Conservation (phyloP, 441 rosid species). For the Gossypium davidsonii region DNA sequence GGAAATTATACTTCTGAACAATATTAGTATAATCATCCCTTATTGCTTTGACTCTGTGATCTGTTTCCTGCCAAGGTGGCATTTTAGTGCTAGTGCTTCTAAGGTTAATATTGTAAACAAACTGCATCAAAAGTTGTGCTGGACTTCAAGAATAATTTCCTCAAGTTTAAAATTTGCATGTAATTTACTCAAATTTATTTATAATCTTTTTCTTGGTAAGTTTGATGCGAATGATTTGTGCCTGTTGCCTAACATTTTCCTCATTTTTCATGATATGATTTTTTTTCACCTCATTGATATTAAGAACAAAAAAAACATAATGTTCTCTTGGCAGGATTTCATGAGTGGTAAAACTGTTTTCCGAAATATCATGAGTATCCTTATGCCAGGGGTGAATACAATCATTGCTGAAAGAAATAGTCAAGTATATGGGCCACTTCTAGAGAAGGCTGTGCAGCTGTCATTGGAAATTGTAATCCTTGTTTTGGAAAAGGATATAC, state of each 20-base stretch:
- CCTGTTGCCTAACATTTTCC: neutral
- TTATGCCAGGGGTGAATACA: constrained; percentile 74
- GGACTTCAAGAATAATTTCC: neutral
- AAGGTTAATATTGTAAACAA: neutral
- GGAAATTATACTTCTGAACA: neutral
- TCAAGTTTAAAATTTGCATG: neutral
- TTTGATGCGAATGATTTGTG: neutral
- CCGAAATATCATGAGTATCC: constrained; percentile 81
- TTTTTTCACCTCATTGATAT: neutral
- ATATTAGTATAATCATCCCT: neutral
- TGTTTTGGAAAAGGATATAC: constrained; percentile 71
- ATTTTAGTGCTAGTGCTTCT: neutral
- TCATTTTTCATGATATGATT: neutral
- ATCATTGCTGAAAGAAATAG: constrained; percentile 64
- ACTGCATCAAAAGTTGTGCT: neutral
- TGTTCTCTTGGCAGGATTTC: constrained; percentile 61
- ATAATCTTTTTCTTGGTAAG: neutral
- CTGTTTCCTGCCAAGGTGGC: neutral
- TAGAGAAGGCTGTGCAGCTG: constrained; percentile 90
- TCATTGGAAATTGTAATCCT: constrained; percentile 79
- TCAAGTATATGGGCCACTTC: constrained; percentile 71
- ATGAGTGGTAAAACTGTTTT: constrained; percentile 92
- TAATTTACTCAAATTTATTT: neutral
- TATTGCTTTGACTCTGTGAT: neutral
- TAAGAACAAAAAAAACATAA: neutral